Evolutionary conservation across 2,329 filamentous ascomycete genomes (phyloP).

Genomic region (Nigrospora sphaerica): DNA sequence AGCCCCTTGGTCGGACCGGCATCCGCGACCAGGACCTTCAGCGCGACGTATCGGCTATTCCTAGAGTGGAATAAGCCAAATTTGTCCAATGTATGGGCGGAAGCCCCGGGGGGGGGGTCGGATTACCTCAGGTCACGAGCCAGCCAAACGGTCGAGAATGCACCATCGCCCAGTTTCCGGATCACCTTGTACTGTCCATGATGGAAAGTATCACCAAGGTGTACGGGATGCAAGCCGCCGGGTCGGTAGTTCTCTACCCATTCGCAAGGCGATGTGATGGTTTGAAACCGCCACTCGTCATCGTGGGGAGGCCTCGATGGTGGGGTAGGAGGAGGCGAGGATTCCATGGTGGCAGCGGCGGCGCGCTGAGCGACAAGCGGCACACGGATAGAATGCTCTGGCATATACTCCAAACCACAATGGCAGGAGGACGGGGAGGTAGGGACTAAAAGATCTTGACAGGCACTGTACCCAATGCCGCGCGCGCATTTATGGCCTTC

Average conservation of each 20-base stretch:
- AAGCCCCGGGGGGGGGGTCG: background rate
- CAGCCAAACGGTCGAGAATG: conserved; percentile 20
- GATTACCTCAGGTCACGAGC: conserved; percentile 18
- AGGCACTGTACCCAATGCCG: no score
- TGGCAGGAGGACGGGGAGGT: background rate
- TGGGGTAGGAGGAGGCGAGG: conserved; percentile 18
- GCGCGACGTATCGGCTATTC: conserved; percentile 17
- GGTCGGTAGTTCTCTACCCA: conserved; percentile 20
- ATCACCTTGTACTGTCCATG: conserved; percentile 19
- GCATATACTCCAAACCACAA: background rate
- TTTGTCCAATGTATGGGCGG: conserved; percentile 1
- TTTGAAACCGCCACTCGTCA: conserved; percentile 15
- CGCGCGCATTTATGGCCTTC: no score
- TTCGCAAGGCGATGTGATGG: conserved; percentile 17
- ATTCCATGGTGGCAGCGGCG: conserved; percentile 9
- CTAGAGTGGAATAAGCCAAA: conserved; percentile 6
- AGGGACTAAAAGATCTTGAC: no score
- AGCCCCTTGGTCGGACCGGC: conserved; percentile 9
- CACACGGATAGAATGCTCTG: background rate
- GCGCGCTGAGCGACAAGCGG: background rate
- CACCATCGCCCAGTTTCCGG: conserved; percentile 18
- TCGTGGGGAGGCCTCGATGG: conserved; percentile 9
- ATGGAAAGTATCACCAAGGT: conserved; percentile 17
- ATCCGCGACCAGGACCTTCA: conserved; percentile 13
- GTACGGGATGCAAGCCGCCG: conserved; percentile 18